These are phyloP conservation scores for Quercus variabilis DNA, from an alignment of 306 rosid species.

Conservation along the genomic window DNA sequence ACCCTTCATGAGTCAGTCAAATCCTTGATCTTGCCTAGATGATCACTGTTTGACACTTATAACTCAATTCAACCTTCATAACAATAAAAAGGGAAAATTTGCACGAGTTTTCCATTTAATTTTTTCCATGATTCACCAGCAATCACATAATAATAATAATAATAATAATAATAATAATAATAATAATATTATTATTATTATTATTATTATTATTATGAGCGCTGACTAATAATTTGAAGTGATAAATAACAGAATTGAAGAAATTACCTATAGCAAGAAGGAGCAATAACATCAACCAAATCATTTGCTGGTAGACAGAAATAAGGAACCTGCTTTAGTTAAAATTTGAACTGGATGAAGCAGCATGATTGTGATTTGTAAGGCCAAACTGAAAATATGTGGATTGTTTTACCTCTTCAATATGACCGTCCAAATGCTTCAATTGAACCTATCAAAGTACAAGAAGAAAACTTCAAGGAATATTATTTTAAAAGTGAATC, in stretches of 20 bases:
- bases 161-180: too few relatives aligned
- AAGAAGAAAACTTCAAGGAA: slow-evolving; percentile 2
- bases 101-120: neutral
- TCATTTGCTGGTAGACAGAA: slow-evolving; percentile 98
- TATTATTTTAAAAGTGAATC: neutral
- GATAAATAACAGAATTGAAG: neutral
- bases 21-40: neutral
- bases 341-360: slow-evolving; percentile 35
- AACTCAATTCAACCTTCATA: neutral
- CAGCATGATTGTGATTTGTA: slow-evolving; percentile 19
- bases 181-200: too few relatives aligned
- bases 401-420: slow-evolving; percentile 72
- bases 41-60: neutral
- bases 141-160: too few relatives aligned
- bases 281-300: slow-evolving; percentile 95
- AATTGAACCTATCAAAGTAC: slow-evolving; percentile 61
- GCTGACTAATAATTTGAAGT: neutral
- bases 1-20: neutral
- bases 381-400: slow-evolving; percentile 11
- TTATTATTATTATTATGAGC: too few relatives aligned
- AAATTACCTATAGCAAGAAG: slow-evolving; percentile 90
- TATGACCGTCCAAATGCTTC: slow-evolving; percentile 96
- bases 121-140: too few relatives aligned
- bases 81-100: neutral
- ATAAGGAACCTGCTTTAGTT: slow-evolving; percentile 84